phyloP scores from a whole-genome alignment of 164 flowering plant species.

The Piper betle region DNA sequence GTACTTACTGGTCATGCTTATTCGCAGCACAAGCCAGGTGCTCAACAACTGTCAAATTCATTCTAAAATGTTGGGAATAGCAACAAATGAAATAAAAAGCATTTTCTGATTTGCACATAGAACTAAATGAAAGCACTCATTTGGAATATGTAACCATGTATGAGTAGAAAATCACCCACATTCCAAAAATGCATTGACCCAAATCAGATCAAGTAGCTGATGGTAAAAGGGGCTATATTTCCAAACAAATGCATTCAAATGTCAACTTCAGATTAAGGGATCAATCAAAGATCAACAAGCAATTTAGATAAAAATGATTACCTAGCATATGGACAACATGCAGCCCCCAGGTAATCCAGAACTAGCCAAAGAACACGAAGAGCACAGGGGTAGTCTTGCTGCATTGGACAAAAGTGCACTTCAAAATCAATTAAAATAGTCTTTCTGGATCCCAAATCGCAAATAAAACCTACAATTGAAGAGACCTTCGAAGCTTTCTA shows the following conservation, averaged over 20 bases:
- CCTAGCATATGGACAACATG: conserved; percentile 42
- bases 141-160: too few relatives aligned
- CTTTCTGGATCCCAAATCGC: too few relatives aligned
- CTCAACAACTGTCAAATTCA: conserved; percentile 25
- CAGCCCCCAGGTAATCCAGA: conserved; percentile 77
- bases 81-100: background rate
- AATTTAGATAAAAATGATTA: conserved; percentile 6
- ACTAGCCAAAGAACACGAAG: conserved; percentile 55
- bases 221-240: too few relatives aligned
- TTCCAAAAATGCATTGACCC: too few relatives aligned
- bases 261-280: background rate
- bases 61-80: conserved; percentile 2
- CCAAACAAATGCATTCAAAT: too few relatives aligned
- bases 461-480: too few relatives aligned
- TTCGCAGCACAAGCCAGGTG: conserved; percentile 52
- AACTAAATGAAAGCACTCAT: background rate
- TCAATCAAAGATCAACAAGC: background rate
- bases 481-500: too few relatives aligned
- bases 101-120: background rate
- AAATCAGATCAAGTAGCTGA: too few relatives aligned
- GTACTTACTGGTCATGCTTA: conserved; percentile 18
- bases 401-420: conserved; percentile 14
- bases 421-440: too few relatives aligned
- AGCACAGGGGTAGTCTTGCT: conserved; percentile 48
- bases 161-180: too few relatives aligned